Base-by-base conservation (phyloP, 345 rosid genomes). In the Bruguiera parviflora region DNA sequence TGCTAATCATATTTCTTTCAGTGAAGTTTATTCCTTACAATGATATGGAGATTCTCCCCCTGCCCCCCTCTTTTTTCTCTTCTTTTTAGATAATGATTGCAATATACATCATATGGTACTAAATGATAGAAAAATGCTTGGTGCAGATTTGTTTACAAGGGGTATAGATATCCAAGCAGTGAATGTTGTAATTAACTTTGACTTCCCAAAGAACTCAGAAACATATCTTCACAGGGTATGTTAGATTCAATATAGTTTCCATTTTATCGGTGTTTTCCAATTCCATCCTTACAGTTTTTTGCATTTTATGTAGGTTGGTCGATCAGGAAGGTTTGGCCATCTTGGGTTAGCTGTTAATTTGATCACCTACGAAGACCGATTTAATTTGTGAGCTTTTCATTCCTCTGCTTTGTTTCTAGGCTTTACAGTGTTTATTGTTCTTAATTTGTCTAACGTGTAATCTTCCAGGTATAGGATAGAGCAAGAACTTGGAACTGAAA, bases 131-230 rank as follows among this genome's bases (percentile, higher is more conserved):
- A 22, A 46, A 3, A 22, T 62, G 19, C 19, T 0, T 60, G 35
- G 1, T 82, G 87, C 92, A 92, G 98, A 96, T 86, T 81, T 96
- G 35, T 96, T 96, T 79, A 96, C 99, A 20, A 89, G 99, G 75
- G 99, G 99, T 59, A 96, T 96, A 77, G 99, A 96, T 82, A 96
- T 96, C 76, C 99, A 96, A 84, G 99, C 99, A 18, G 99, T 96
- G 65, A 96, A 96, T 78, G 99, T 96, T 65, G 98, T 96, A 69
- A 92, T 96, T 55, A 96, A 96, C 85, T 96, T 92, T 46, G 99
- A 96, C 78, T 96, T 96, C 65, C 99, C 99, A 31, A 90, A 86
- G 88, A 92, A 90, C 78, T 76, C 99, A 1, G 98, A 96, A 81
- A 92, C 99, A 6, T 96, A 96, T 86, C 91, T 96, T 75, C 99